These are phyloP conservation scores for Cercospora zeae-maydis DNA, from an alignment of 2,329 filamentous ascomycete species.

Conservation along the genomic window DNA sequence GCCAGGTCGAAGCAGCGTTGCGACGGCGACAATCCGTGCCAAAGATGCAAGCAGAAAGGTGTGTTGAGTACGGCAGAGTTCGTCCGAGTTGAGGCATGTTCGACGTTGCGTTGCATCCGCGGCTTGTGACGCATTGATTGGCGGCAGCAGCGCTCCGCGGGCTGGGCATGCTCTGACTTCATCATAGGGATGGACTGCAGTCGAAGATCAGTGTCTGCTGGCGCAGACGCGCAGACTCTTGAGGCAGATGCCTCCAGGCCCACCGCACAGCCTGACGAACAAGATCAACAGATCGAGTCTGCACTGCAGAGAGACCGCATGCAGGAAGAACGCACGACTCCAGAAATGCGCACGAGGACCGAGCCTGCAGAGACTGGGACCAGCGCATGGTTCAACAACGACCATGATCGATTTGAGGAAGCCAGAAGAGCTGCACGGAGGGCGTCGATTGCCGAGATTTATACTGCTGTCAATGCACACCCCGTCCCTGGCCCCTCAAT, in stretches of 20 bases:
- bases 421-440: not conserved
- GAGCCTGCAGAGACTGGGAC: not conserved
- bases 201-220: not conserved
- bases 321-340: not conserved
- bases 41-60: conserved; percentile 4
- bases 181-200: not conserved
- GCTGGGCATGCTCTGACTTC: conserved; percentile 2
- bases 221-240: not conserved
- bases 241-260: not conserved
- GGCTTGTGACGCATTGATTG: not conserved
- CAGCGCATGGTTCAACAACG: not conserved
- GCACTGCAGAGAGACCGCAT: not conserved
- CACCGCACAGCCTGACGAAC: not conserved
- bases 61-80: not conserved
- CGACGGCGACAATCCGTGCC: not conserved
- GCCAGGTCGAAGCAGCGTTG: conserved; percentile 7
- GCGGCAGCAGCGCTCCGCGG: conserved; percentile 1
- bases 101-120: not conserved
- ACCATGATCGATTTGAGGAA: conserved; percentile 1
- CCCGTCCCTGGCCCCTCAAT: conserved; percentile 7
- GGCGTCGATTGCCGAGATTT: conserved; percentile 3
- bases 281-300: not conserved
- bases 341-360: conserved; percentile 3
- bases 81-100: not conserved
- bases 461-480: not conserved